Evolutionary conservation across 306 rosid species (phyloP).

Genomic region (Medicago ruthenica): DNA sequence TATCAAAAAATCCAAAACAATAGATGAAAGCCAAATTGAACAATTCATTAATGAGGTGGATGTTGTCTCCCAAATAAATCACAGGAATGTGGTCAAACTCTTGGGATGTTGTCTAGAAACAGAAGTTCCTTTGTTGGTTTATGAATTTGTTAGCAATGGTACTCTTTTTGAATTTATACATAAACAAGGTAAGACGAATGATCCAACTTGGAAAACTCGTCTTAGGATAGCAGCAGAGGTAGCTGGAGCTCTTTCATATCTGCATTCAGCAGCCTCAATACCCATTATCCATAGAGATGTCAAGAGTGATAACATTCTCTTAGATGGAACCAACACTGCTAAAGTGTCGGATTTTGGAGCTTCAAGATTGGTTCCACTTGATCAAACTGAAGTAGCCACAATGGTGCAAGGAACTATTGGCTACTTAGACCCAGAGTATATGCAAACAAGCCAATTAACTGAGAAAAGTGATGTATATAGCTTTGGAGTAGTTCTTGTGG

Average conservation of each 20-base stretch:
- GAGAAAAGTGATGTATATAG: conserved; percentile 11
- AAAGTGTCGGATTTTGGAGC: conserved; percentile 16
- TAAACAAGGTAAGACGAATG: neutral
- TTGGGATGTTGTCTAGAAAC: conserved; percentile 11
- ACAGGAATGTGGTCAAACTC: conserved; percentile 11
- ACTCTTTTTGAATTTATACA: conserved; percentile 4
- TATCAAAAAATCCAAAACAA: neutral
- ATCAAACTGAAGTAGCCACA: neutral
- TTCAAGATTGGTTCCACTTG: conserved; percentile 8
- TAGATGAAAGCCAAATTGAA: conserved; percentile 40
- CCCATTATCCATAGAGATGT: conserved; percentile 1
- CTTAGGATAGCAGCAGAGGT: neutral
- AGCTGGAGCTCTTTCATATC: conserved; percentile 8
- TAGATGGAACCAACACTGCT: neutral
- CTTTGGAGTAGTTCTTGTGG: neutral
- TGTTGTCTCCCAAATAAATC: conserved; percentile 56
- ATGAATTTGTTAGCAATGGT: conserved; percentile 2
- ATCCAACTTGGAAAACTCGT: neutral
- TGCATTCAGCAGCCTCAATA: neutral
- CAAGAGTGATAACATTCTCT: conserved; percentile 16
- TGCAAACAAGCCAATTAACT: conserved; percentile 12
- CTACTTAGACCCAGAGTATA: conserved; percentile 9
- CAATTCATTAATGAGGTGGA: conserved; percentile 57
- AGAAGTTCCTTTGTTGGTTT: conserved; percentile 15
- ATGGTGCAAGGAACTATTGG: conserved; percentile 18